Evolutionary conservation across 2,329 filamentous ascomycete genomes (phyloP), one percentile per base, ranked within the genome.

Genomic region (Cercospora citrullina): DNA sequence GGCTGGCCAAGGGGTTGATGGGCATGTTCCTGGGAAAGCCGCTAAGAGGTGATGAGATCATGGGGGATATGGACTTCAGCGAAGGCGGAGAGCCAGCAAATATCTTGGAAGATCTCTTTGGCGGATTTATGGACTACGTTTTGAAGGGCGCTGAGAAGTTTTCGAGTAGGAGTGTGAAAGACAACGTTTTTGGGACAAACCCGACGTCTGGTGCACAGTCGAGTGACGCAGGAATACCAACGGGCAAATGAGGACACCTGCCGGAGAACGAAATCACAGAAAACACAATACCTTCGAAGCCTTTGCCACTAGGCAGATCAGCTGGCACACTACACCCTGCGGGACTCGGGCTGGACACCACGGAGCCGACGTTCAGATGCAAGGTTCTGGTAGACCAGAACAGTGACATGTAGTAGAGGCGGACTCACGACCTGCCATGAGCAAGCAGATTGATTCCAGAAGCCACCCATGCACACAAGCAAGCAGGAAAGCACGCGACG

Each of bases 11-110:
- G 39, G 8, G 31, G 2, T 9, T 66, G 7, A 16, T 64, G 14
- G 68, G 55, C 14, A 51, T 65, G 10, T 71, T 71, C 26, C 45
- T 66, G 59, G 69, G 65, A 16, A 59, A 59, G 18, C 69, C 69
- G 23, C 64, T 63, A 18, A 48, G 60, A 7, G 69, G 69, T 12
- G 69, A 71, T 45, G 63, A 57, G 60, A 68, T 71, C 14, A 23
- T 71, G 30, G 68, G 69, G 7, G 65, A 67, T 14, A 33, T 31
- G 26, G 60, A 23, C 1, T 28, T 31, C n/a, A 26, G 8, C 23
- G 6, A 53, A 14, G 26, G 10, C 8, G 60, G 60, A 23, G 45
- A 63, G 18, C 36, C 60, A 6, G 28, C 16, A 5, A 55, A 53
- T 26, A 55, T 53, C n/a, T 9, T 53, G 1, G 60, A 14, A 14